Evolutionary conservation across 2,329 filamentous ascomycete genomes (phyloP).

Genomic region (Pyricularia sp.): DNA sequence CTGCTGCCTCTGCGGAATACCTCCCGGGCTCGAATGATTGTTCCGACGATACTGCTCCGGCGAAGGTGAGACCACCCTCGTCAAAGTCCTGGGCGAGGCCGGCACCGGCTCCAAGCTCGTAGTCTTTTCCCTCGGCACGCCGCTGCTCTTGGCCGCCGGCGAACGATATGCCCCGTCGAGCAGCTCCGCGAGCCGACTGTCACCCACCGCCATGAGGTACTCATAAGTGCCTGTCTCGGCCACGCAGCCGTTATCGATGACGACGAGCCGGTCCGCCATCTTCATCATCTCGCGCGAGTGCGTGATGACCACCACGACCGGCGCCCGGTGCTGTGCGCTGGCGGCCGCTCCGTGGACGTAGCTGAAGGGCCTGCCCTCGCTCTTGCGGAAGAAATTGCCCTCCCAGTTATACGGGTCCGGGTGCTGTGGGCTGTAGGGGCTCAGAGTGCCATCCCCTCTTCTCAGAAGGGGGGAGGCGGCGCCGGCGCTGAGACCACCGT

Average conservation of each 20-base stretch:
- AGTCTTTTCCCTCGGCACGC: neutral
- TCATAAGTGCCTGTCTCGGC: conserved; percentile 56
- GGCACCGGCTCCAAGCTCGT: neutral
- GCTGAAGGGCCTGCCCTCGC: neutral
- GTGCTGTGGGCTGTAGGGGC: neutral
- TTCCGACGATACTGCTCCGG: neutral
- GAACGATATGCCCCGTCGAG: neutral
- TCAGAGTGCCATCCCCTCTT: neutral
- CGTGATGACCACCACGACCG: conserved; percentile 70
- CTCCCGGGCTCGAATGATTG: neutral
- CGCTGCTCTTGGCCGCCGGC: neutral
- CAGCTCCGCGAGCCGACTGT: neutral
- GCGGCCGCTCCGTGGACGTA: neutral
- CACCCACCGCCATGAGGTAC: conserved; percentile 31
- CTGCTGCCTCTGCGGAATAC: neutral
- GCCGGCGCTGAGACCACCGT: neutral
- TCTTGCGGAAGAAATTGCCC: neutral
- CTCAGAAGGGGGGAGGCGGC: neutral
- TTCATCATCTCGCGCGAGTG: conserved; percentile 80
- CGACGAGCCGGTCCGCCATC: conserved; percentile 58
- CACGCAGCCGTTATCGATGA: conserved; percentile 55
- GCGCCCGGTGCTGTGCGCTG: conserved; percentile 9
- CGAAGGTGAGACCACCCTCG: neutral
- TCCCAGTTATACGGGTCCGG: neutral
- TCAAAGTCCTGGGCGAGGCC: neutral